Evolutionary conservation across 805 yeast genomes (phyloP).

Genomic region (Teunomyces funiuensis): DNA sequence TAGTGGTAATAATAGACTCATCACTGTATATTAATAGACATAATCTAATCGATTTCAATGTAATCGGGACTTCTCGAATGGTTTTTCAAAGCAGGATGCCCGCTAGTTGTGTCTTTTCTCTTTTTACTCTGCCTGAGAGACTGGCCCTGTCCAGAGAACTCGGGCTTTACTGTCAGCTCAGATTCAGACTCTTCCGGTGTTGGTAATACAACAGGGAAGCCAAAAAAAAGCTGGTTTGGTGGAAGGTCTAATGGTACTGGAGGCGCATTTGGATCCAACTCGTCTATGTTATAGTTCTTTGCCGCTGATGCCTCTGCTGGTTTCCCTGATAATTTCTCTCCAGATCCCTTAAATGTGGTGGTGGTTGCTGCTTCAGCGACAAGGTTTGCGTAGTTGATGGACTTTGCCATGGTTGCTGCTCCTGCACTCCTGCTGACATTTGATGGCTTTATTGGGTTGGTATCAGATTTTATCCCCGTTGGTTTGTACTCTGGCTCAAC

Average conservation of each 20-base stretch:
- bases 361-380: conserved; percentile 41
- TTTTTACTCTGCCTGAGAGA: conserved; percentile 69
- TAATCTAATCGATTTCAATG: conserved; percentile 67
- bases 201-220: conserved; percentile 71
- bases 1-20: conserved; percentile 5
- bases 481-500: conserved; percentile 79
- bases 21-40: conserved; percentile 13
- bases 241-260: conserved; percentile 77
- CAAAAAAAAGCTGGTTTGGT: conserved; percentile 87
- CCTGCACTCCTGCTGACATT: conserved; percentile 40
- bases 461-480: conserved; percentile 29
- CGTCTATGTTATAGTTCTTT: conserved; percentile 36
- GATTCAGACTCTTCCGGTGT: conserved; percentile 21
- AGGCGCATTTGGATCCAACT: conserved; percentile 54
- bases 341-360: conserved; percentile 54
- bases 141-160: conserved; percentile 71
- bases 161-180: conserved; percentile 8
- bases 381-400: conserved; percentile 63
- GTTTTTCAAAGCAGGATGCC: conserved; percentile 56
- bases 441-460: conserved; percentile 34
- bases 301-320: conserved; percentile 23
- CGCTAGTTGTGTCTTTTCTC: conserved; percentile 55
- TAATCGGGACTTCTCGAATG: conserved; percentile 72
- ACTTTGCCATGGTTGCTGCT: conserved; percentile 74
- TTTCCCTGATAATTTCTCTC: conserved; percentile 72